Conservation (phyloP, 2,329 filamentous ascomycete genomes). For the Colletotrichum somersetense region DNA sequence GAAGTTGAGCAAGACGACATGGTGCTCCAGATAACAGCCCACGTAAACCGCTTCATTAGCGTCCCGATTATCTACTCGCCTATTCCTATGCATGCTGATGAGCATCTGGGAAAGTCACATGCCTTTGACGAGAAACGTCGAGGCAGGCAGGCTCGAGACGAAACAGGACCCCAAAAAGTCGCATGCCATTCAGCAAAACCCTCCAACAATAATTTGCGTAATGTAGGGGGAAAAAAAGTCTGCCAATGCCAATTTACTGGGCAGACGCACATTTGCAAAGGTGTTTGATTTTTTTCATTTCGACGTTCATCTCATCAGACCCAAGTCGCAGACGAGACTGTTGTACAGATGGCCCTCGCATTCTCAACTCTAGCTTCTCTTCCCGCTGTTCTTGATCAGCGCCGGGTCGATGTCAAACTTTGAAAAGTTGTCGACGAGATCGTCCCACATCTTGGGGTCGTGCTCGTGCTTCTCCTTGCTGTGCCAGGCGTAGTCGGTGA, state of each 20-base stretch:
- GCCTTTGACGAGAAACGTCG: conserved; percentile 40
- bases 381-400: conserved; percentile 1
- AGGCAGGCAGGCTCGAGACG: conserved; percentile 39
- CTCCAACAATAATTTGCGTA: conserved; percentile 19
- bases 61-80: too few species aligned
- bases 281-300: neutral
- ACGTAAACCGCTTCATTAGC: neutral
- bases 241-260: neutral
- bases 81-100: too few species aligned
- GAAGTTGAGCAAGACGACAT: neutral
- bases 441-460: conserved; percentile 66
- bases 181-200: conserved; percentile 46
- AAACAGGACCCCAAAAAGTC: conserved; percentile 47
- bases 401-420: conserved; percentile 34
- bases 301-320: neutral
- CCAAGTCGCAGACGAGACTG: neutral
- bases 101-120: neutral
- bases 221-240: too few species aligned
- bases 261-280: neutral
- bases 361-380: neutral
- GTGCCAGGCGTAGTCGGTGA: conserved; percentile 67
- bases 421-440: conserved; percentile 65
- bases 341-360: too few species aligned
- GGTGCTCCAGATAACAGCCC: neutral
- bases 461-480: conserved; percentile 57